Base-by-base conservation (phyloP, 2,329 filamentous ascomycete species). In the Verticillium klebahnii region DNA sequence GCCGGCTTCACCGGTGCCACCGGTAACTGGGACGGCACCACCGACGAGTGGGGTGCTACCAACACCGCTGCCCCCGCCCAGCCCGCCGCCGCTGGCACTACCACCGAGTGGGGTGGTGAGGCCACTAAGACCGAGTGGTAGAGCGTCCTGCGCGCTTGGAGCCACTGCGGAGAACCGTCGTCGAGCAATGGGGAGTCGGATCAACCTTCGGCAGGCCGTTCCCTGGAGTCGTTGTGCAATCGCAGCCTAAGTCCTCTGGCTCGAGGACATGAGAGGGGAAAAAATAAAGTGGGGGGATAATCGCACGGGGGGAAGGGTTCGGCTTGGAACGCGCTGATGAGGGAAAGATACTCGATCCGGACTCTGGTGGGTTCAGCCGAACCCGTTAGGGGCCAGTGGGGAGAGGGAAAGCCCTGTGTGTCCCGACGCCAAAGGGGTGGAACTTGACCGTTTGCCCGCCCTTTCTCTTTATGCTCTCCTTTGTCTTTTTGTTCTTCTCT, bases 361-460 rank as follows among this genome's bases (percentile, higher is more conserved):
- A 52, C 45, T 52, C 45, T 52, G n/a, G 19, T n/a, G 45, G 45
- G 45, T 52, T 52, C 45, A 14, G 45, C 45, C 45, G 45, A 52
- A 52, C 45, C 45, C 45, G 45, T 52, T 52, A 52, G 19, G 45
- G 45, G 45, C 19, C 19, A 23, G 69, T 69, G 72, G 76, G 75
- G 77, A 79, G 89, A 92, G 93, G 93, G 94, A 98, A 97, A 93
- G 94, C 94, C 94, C 93, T 97, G 93, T 95, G 87, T 84, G 87
- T 82, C 85, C 45, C 45, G 45, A 52, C 19, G 45, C n/a, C 84
- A 86, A 85, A 84, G 89, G 90, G 88, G 82, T 89, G 86, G 86
- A 52, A 92, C 92, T 94, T 96, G 76, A 94, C 82, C 89, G 92
- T 93, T 89, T 85, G 89, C 88, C 89, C 85, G 81, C 83, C 77